Conservation (phyloP, 805 yeast genomes). For the Cyberlindnera maritima region DNA sequence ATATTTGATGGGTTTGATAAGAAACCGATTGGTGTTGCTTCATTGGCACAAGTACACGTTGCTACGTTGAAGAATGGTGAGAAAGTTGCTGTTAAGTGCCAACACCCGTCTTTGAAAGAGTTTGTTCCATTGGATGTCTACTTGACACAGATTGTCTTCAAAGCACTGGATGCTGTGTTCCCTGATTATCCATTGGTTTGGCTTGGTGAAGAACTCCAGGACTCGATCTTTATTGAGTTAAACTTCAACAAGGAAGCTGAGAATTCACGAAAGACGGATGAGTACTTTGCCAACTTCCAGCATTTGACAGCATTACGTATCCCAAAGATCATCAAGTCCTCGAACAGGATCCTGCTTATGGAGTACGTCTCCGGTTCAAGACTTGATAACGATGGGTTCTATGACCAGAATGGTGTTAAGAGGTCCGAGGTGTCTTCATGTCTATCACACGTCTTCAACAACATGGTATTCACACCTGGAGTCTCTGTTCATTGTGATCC, state of each 20-base stretch:
- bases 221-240: slow-evolving; percentile 85
- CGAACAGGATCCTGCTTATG: slow-evolving; percentile 77
- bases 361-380: slow-evolving; percentile 82
- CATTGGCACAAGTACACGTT: slow-evolving; percentile 91
- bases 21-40: slow-evolving; percentile 90
- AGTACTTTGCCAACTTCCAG: slow-evolving; percentile 57
- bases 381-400: slow-evolving; percentile 68
- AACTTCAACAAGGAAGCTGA: slow-evolving; percentile 85
- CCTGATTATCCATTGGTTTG: slow-evolving; percentile 93
- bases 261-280: slow-evolving; percentile 70
- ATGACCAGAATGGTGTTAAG: slow-evolving; percentile 62
- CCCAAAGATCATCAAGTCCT: slow-evolving; percentile 68
- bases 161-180: slow-evolving; percentile 69
- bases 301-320: slow-evolving; percentile 72
- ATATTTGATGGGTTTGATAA: slow-evolving; percentile 64
- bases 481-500: slow-evolving; percentile 97
- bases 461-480: slow-evolving; percentile 91
- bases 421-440: slow-evolving; percentile 80
- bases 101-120: slow-evolving; percentile 83
- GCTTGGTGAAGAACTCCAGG: slow-evolving; percentile 92
- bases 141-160: slow-evolving; percentile 74
- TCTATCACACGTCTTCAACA: slow-evolving; percentile 85
- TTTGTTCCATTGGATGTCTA: slow-evolving; percentile 89
- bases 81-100: slow-evolving; percentile 90
- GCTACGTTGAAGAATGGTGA: slow-evolving; percentile 61